Evolutionary conservation across 2,329 filamentous ascomycete genomes (phyloP).

Genomic region (Fusarium anguioides): DNA sequence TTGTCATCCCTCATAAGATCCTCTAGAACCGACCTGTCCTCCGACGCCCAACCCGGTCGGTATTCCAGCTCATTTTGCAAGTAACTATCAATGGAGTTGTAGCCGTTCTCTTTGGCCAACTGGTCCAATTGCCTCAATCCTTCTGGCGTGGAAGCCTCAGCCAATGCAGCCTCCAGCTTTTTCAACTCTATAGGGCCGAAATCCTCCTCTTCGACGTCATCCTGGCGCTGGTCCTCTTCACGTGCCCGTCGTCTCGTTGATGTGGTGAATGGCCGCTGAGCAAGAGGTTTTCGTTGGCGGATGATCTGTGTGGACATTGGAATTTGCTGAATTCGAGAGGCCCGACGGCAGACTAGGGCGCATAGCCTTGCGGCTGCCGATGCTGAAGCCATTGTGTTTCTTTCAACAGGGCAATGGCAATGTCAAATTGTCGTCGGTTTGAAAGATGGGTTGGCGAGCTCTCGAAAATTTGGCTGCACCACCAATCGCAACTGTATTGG

Average conservation of each 20-base stretch:
- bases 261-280: conserved; percentile 48
- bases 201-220: conserved; percentile 43
- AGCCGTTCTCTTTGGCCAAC: conserved; percentile 51
- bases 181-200: conserved; percentile 46
- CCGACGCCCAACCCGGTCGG: conserved; percentile 46
- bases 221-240: conserved; percentile 31
- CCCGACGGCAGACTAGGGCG: conserved; percentile 49
- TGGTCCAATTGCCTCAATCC: conserved; percentile 50
- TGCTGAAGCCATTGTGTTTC: conserved; percentile 54
- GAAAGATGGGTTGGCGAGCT: conserved; percentile 34
- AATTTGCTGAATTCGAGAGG: conserved; percentile 40
- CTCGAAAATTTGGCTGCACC: conserved; percentile 50
- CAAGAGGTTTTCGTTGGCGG: conserved; percentile 36
- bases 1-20: conserved; percentile 48
- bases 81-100: conserved; percentile 50
- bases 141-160: conserved; percentile 48
- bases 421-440: conserved; percentile 36
- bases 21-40: conserved; percentile 49
- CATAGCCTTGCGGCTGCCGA: conserved; percentile 54
- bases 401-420: conserved; percentile 38
- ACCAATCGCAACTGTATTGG: conserved; percentile 17
- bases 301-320: conserved; percentile 42
- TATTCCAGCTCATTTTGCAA: conserved; percentile 45
- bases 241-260: conserved; percentile 47
- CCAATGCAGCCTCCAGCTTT: conserved; percentile 46